Percentiles rank a stretch among this genome's conserved stretches.
Conservation (phyloP, 2,329 filamentous ascomycete genomes). For the Alternaria ventricosa region DNA sequence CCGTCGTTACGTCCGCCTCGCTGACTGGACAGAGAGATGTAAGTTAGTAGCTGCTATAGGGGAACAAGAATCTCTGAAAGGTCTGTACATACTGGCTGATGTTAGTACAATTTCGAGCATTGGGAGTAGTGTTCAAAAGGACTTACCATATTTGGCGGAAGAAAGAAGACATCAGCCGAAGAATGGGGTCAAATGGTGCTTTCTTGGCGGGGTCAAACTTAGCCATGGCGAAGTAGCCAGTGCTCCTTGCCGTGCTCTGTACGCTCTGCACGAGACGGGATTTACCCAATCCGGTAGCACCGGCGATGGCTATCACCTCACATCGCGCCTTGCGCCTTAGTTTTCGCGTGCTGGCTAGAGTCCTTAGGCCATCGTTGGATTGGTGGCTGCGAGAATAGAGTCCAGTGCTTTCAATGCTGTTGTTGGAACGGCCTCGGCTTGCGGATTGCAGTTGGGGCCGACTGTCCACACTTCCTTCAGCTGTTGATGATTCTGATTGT, state of each 20-base stretch:
- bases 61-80: background rate
- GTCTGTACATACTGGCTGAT: background rate
- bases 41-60: background rate
- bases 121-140: background rate
- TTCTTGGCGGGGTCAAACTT: slow-evolving; percentile 66
- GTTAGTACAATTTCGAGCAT: background rate
- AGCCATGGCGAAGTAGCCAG: slow-evolving; percentile 66
- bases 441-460: slow-evolving; percentile 28
- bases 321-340: slow-evolving; percentile 62
- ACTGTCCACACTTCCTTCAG: slow-evolving; percentile 29
- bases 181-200: slow-evolving; percentile 67
- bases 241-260: slow-evolving; percentile 62
- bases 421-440: slow-evolving; percentile 35
- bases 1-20: slow-evolving; percentile 66
- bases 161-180: slow-evolving; percentile 65
- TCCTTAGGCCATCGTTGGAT: slow-evolving; percentile 35
- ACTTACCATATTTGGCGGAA: slow-evolving; percentile 64
- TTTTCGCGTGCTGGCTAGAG: slow-evolving; percentile 46
- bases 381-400: slow-evolving; percentile 34
- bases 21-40: slow-evolving; percentile 49
- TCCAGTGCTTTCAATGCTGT: slow-evolving; percentile 39
- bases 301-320: slow-evolving; percentile 65
- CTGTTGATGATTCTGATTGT: slow-evolving; percentile 31
- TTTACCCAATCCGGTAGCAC: slow-evolving; percentile 65
- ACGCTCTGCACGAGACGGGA: slow-evolving; percentile 65